A percentile compares a stretch with the other conserved stretches of the same genome.
Conservation (phyloP, 768 basidiomycete genomes). For the Leccinum olivaceopallidum region DNA sequence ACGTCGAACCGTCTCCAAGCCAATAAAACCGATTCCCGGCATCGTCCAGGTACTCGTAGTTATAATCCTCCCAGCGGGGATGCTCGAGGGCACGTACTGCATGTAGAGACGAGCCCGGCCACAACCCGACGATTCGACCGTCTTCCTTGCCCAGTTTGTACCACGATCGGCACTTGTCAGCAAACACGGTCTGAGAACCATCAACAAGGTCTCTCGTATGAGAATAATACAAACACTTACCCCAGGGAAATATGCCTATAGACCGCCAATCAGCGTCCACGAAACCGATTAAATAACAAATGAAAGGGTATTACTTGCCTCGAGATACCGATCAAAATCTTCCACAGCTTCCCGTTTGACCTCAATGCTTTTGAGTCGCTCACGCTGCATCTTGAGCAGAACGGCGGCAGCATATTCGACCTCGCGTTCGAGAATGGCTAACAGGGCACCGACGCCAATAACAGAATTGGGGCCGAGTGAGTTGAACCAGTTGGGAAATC, state of each 20-base stretch:
- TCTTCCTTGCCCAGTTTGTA: constrained; percentile 60
- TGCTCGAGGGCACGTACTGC: constrained; percentile 47
- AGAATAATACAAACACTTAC: background rate
- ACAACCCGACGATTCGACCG: constrained; percentile 56
- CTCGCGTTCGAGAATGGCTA: constrained; percentile 55
- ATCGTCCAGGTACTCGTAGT: constrained; percentile 47
- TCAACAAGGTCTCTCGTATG: constrained; percentile 2
- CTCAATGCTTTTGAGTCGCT: constrained; percentile 62
- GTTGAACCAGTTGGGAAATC: constrained; percentile 72
- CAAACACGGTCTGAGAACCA: constrained; percentile 51
- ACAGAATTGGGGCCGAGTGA: constrained; percentile 56
- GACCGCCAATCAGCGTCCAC: background rate
- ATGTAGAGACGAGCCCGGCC: constrained; percentile 61
- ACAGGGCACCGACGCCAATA: constrained; percentile 55
- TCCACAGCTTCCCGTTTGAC: constrained; percentile 57
- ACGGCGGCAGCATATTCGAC: constrained; percentile 57
- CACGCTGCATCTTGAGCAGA: constrained; percentile 60
- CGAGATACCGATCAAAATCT: constrained; percentile 62
- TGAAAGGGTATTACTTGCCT: constrained; percentile 34
- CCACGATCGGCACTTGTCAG: constrained; percentile 61
- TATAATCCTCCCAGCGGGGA: constrained; percentile 68
- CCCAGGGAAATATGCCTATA: constrained; percentile 19
- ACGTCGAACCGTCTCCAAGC: constrained; percentile 58
- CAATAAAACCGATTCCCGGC: constrained; percentile 53
- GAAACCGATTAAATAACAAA: too few relatives aligned